These are phyloP conservation scores for Secale cereale DNA, from an alignment of 176 grass and related monocot species.

Conservation along the genomic window DNA sequence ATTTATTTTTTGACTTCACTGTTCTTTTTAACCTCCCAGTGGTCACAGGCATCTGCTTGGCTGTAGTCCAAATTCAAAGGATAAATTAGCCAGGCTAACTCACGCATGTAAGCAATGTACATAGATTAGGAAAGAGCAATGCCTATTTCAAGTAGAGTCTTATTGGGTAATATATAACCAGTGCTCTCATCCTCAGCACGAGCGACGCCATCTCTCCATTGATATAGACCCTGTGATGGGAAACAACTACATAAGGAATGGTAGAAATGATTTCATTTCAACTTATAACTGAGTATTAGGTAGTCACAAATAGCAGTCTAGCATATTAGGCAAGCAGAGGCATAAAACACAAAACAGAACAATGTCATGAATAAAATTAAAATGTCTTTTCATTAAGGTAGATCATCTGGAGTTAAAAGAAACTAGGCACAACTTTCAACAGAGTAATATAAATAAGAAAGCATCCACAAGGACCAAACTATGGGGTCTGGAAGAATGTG, in stretches of 20 bases:
- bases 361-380: not conserved
- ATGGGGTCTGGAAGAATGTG: slow-evolving; percentile 19
- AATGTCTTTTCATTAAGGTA: not conserved
- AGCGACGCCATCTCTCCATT: slow-evolving; percentile 84
- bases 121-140: slow-evolving; percentile 26
- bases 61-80: slow-evolving; percentile 34
- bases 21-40: slow-evolving; percentile 58
- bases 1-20: slow-evolving; percentile 60
- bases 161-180: slow-evolving; percentile 96
- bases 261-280: slow-evolving; percentile 11
- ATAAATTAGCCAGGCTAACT: slow-evolving; percentile 26
- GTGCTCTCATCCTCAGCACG: slow-evolving; percentile 91
- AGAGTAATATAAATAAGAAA: not conserved
- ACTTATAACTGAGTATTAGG: slow-evolving; percentile 6
- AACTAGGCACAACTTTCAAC: slow-evolving; percentile 4
- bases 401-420: not conserved
- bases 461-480: not conserved
- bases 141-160: slow-evolving; percentile 85
- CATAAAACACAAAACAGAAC: not conserved
- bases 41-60: slow-evolving; percentile 81
- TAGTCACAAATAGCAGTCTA: slow-evolving; percentile 6
- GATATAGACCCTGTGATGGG: slow-evolving; percentile 61
- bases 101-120: not conserved
- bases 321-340: not conserved
- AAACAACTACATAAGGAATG: slow-evolving; percentile 12